Conservation (phyloP, 345 rosid species). For the Citrus trifoliata region DNA sequence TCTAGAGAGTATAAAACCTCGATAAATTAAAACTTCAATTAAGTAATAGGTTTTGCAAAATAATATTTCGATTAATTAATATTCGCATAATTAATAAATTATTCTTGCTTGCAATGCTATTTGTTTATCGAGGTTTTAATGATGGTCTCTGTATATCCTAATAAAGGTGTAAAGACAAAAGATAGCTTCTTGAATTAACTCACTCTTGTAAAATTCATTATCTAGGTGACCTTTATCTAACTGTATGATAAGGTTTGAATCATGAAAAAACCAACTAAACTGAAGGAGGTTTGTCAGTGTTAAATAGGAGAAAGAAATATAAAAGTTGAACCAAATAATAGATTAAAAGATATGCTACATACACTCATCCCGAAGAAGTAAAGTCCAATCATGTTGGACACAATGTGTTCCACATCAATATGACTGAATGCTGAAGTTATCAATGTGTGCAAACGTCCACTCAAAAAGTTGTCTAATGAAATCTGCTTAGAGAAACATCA, state of each 20-base stretch:
- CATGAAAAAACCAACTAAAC: slow-evolving; percentile 12
- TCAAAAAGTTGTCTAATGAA: slow-evolving; percentile 67
- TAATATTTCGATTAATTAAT: too few species aligned
- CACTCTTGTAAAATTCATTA: neutral
- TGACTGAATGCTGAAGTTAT: slow-evolving; percentile 94
- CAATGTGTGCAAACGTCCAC: slow-evolving; percentile 64
- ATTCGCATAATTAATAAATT: too few species aligned
- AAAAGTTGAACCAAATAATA: slow-evolving; percentile 7
- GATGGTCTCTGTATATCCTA: neutral
- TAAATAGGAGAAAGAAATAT: neutral
- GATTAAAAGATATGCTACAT: slow-evolving; percentile 24
- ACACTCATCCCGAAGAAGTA: slow-evolving; percentile 85
- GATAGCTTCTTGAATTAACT: neutral
- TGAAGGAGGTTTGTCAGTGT: slow-evolving; percentile 3
- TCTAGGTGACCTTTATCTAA: neutral
- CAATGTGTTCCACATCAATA: slow-evolving; percentile 51
- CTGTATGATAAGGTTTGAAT: neutral
- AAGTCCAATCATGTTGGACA: slow-evolving; percentile 89
- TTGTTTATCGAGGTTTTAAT: too few species aligned
- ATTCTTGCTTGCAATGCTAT: too few species aligned
- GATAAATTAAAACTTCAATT: too few species aligned
- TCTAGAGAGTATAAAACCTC: too few species aligned
- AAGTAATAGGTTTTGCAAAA: too few species aligned
- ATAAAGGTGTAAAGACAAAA: neutral
- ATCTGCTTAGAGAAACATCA: slow-evolving; percentile 51